Conservation (phyloP, 139 green algal species). For the Deuterostichococcus epilithicus region DNA sequence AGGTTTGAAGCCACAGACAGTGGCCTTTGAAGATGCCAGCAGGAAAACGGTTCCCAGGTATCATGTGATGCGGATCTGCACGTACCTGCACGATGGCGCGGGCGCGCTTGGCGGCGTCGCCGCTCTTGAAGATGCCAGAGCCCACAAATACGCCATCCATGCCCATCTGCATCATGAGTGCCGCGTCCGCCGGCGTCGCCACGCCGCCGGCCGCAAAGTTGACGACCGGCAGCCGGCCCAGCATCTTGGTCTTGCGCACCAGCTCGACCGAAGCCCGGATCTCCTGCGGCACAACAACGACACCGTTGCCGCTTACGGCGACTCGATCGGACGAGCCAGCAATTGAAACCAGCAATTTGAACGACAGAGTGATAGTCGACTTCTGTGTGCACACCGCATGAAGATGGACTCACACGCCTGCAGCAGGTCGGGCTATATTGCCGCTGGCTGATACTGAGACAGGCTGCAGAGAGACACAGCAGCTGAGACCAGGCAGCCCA, state of each 20-base stretch:
- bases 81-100: slow-evolving; percentile 93
- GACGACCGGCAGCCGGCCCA: slow-evolving; percentile 93
- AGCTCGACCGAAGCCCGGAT: slow-evolving; percentile 93
- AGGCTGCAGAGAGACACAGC: no score
- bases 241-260: slow-evolving; percentile 79
- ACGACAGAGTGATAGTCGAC: no score
- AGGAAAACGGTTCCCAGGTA: no score
- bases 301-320: no score
- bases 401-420: no score
- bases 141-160: slow-evolving; percentile 99
- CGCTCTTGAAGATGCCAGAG: slow-evolving; percentile 98
- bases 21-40: background rate
- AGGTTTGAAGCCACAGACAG: background rate
- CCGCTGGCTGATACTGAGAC: no score
- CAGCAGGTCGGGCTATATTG: no score
- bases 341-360: no score
- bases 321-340: background rate
- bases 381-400: no score
- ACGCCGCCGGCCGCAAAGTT: slow-evolving; percentile 99
- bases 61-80: slow-evolving; percentile 45
- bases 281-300: slow-evolving; percentile 43
- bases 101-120: slow-evolving; percentile 86
- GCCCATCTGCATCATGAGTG: slow-evolving; percentile 99
- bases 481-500: slow-evolving; percentile 2
- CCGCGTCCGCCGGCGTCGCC: slow-evolving; percentile 96